Conservation (phyloP, 2,329 filamentous ascomycete genomes). For the Raffaelea deltoideospora region DNA sequence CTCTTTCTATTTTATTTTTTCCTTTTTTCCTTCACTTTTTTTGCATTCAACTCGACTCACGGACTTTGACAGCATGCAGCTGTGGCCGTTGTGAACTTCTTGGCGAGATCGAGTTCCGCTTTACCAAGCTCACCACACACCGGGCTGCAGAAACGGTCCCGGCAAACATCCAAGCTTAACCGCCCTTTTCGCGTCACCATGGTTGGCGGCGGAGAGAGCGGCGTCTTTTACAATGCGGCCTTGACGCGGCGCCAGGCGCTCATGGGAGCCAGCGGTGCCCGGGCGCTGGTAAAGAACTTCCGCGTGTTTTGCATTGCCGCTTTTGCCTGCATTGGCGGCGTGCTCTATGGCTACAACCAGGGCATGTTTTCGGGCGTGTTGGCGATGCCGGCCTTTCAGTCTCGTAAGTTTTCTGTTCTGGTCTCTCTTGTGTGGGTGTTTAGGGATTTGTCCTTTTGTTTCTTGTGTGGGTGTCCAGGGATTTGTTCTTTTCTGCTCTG, state of each 20-base stretch:
- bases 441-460: background rate
- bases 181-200: too few species aligned
- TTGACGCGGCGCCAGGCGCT: slow-evolving; percentile 34
- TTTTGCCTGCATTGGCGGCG: slow-evolving; percentile 47
- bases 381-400: slow-evolving; percentile 37
- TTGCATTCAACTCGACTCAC: too few species aligned
- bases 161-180: too few species aligned
- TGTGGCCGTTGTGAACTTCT: too few species aligned
- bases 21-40: too few species aligned
- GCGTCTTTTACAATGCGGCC: slow-evolving; percentile 30
- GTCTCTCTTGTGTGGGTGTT: background rate
- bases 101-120: too few species aligned
- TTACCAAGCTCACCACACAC: too few species aligned
- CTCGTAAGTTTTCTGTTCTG: slow-evolving; percentile 21
- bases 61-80: too few species aligned
- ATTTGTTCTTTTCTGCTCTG: background rate
- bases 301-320: slow-evolving; percentile 41
- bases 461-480: background rate
- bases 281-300: slow-evolving; percentile 41
- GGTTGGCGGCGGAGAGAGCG: slow-evolving; percentile 3
- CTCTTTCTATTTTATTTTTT: too few species aligned
- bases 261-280: slow-evolving; percentile 35
- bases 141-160: too few species aligned
- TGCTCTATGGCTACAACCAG: slow-evolving; percentile 59
- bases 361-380: slow-evolving; percentile 62